Evolutionary conservation across 2,329 filamentous ascomycete species (phyloP).

Genomic region (Ophiocordyceps sinensis): DNA sequence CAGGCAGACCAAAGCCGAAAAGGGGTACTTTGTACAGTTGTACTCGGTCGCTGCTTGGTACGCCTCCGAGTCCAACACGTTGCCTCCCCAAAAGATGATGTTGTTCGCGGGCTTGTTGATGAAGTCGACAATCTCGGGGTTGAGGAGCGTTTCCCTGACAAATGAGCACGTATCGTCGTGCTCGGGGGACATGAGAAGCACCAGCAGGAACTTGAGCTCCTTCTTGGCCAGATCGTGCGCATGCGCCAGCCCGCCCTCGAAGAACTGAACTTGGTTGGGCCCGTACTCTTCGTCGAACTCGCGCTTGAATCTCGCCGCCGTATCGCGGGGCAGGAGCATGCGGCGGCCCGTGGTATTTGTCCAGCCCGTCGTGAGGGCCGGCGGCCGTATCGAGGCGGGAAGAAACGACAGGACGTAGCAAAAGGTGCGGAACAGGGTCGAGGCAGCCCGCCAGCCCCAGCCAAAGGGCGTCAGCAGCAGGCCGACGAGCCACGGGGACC

Average conservation of each 20-base stretch:
- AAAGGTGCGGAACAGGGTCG: slow-evolving; percentile 56
- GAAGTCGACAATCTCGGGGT: slow-evolving; percentile 58
- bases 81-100: slow-evolving; percentile 83
- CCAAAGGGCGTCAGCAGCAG: slow-evolving; percentile 72
- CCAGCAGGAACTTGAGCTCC: slow-evolving; percentile 82
- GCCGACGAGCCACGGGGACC: slow-evolving; percentile 61
- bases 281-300: slow-evolving; percentile 95
- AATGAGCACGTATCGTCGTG: slow-evolving; percentile 84
- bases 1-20: slow-evolving; percentile 72
- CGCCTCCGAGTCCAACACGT: slow-evolving; percentile 82
- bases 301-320: slow-evolving; percentile 73
- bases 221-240: slow-evolving; percentile 81
- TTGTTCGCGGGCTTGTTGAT: slow-evolving; percentile 63
- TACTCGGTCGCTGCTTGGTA: slow-evolving; percentile 86
- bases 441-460: slow-evolving; percentile 58
- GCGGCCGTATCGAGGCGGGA: slow-evolving; percentile 47
- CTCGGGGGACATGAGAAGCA: slow-evolving; percentile 78
- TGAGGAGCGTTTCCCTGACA: slow-evolving; percentile 67
- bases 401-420: slow-evolving; percentile 70
- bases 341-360: slow-evolving; percentile 55
- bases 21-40: slow-evolving; percentile 84
- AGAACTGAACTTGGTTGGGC: slow-evolving; percentile 55
- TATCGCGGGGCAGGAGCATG: slow-evolving; percentile 71
- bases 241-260: slow-evolving; percentile 82
- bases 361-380: slow-evolving; percentile 34